Evolutionary conservation across 768 basidiomycete genomes (phyloP).

Genomic region (Tricholomella constricta): DNA sequence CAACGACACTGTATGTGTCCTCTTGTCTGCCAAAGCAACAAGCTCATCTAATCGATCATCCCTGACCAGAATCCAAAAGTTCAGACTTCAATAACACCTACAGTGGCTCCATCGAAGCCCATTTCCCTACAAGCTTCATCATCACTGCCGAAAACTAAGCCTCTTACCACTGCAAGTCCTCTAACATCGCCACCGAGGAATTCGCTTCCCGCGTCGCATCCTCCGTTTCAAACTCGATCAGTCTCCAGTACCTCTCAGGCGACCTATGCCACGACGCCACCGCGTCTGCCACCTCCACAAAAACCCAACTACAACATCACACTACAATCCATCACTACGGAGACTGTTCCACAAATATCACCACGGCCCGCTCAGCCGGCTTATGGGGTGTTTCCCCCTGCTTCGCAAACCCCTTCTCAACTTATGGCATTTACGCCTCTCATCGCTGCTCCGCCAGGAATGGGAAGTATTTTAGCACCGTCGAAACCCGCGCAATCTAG

Average conservation of each 20-base stretch:
- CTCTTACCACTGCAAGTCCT: constrained; percentile 31
- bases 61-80: constrained; percentile 15
- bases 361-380: constrained; percentile 13
- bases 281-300: neutral
- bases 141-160: constrained; percentile 39
- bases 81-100: constrained; percentile 28
- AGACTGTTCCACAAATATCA: constrained; percentile 7
- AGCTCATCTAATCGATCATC: neutral
- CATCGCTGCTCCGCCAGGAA: constrained; percentile 28
- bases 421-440: constrained; percentile 15
- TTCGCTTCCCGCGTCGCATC: constrained; percentile 4
- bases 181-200: constrained; percentile 5
- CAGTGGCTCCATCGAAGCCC: constrained; percentile 7
- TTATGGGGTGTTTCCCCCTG: constrained; percentile 6
- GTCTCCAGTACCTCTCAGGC: constrained; percentile 10
- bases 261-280: neutral
- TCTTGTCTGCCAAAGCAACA: neutral
- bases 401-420: constrained; percentile 9
- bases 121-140: constrained; percentile 37
- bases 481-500: constrained; percentile 59
- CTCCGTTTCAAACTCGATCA: constrained; percentile 1
- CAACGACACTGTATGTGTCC: constrained; percentile 34
- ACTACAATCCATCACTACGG: constrained; percentile 16
- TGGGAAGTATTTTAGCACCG: constrained; percentile 61
- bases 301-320: constrained; percentile 34